Evolutionary conservation across 2,329 filamentous ascomycete genomes (phyloP).

Genomic region (Chaetomium sp.): DNA sequence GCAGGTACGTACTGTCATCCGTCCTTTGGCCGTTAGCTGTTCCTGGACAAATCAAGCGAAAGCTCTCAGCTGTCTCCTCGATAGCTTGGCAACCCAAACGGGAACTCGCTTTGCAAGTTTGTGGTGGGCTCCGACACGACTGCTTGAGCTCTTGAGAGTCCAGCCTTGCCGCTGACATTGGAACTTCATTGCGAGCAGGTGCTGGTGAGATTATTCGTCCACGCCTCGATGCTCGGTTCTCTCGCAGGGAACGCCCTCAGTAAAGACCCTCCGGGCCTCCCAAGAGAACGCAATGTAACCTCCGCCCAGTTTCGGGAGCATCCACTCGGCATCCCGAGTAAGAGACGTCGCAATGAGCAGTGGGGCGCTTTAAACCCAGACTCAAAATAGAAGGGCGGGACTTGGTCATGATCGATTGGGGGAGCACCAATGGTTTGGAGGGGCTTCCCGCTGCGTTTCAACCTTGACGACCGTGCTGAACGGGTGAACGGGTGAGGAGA

Average conservation of each 20-base stretch:
- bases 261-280: not conserved
- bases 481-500: too few relatives aligned
- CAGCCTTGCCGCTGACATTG: too few relatives aligned
- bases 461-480: too few relatives aligned
- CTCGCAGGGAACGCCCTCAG: not conserved
- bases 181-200: too few relatives aligned
- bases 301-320: slow-evolving; percentile 1
- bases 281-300: slow-evolving; percentile 1
- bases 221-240: not conserved
- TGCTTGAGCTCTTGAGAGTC: not conserved
- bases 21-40: slow-evolving; percentile 23
- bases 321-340: not conserved
- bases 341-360: not conserved
- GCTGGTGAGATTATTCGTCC: not conserved
- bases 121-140: not conserved
- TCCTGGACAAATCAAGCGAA: slow-evolving; percentile 23
- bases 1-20: slow-evolving; percentile 5
- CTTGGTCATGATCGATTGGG: too few relatives aligned
- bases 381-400: not conserved
- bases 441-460: too few relatives aligned
- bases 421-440: too few relatives aligned
- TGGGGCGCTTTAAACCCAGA: not conserved
- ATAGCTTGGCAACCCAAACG: slow-evolving; percentile 15
- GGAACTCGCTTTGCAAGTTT: slow-evolving; percentile 3
- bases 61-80: slow-evolving; percentile 19